Conservation (phyloP, 148 eudicot species). For the Rhododendron griersonianum region DNA sequence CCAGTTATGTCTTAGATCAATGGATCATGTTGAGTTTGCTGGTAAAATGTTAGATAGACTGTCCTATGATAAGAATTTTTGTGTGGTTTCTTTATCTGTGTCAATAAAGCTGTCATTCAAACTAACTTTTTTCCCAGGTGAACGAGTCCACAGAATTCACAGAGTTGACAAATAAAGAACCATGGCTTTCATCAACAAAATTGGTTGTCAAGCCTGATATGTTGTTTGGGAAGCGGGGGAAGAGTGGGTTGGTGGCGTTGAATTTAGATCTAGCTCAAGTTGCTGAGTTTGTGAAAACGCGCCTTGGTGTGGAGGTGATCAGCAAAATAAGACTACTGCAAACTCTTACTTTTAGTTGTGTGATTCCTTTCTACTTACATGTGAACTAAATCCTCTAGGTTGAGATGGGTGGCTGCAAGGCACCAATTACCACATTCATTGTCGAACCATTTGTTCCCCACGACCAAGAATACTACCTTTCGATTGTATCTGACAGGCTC, state of each 20-base stretch:
- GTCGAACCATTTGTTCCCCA: slow-evolving; percentile 96
- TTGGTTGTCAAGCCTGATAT: slow-evolving; percentile 84
- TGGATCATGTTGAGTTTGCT: background rate
- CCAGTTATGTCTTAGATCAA: background rate
- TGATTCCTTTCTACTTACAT: background rate
- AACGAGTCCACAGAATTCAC: slow-evolving; percentile 58
- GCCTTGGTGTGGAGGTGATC: slow-evolving; percentile 65
- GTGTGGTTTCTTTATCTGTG: background rate
- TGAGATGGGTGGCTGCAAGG: slow-evolving; percentile 98
- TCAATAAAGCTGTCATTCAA: background rate
- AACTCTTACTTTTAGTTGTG: background rate
- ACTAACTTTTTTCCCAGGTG: slow-evolving; percentile 27
- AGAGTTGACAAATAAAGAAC: slow-evolving; percentile 50
- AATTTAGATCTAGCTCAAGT: slow-evolving; percentile 81
- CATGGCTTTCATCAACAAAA: slow-evolving; percentile 73
- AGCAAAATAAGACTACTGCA: background rate
- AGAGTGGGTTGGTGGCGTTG: slow-evolving; percentile 76
- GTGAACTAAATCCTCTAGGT: slow-evolving; percentile 32
- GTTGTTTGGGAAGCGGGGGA: slow-evolving; percentile 90
- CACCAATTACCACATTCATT: slow-evolving; percentile 92
- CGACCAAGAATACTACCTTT: slow-evolving; percentile 82
- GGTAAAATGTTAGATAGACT: background rate
- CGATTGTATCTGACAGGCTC: slow-evolving; percentile 88
- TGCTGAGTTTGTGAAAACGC: slow-evolving; percentile 66
- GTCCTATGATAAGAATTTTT: background rate